phyloP scores from a whole-genome alignment of 352 stramenopile species.

The Phytophthora palmivora region DNA sequence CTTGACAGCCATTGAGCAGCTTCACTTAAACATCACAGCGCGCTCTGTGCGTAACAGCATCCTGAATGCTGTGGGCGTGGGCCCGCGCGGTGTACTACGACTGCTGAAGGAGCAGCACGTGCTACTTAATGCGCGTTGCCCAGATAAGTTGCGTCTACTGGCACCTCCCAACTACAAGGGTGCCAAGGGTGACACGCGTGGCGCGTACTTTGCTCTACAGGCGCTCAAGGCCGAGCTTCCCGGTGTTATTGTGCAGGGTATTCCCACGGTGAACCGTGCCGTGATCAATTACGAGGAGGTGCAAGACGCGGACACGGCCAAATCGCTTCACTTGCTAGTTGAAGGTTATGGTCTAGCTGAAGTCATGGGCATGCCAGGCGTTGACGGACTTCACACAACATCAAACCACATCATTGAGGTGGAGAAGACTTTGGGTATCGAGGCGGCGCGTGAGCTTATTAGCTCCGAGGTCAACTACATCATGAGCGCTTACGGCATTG shows the following conservation, averaged over 20 bases:
- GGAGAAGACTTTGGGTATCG: conserved; percentile 96
- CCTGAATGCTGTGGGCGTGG: conserved; percentile 82
- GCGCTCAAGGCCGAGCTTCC: conserved; percentile 96
- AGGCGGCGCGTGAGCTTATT: conserved; percentile 97
- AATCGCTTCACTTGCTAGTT: conserved; percentile 97
- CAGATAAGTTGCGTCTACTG: conserved; percentile 85
- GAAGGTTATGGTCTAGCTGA: conserved; percentile 98
- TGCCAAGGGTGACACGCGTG: conserved; percentile 74
- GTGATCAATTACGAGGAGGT: conserved; percentile 99
- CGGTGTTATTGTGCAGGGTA: conserved; percentile 98
- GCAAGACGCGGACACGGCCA: conserved; percentile 55
- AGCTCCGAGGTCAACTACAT: conserved; percentile 99
- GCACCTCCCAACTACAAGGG: conserved; percentile 89
- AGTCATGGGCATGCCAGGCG: conserved; percentile 98
- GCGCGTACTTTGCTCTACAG: conserved; percentile 95
- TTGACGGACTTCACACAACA: conserved; percentile 95
- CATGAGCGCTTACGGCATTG: conserved; percentile 99
- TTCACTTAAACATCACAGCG: conserved; percentile 97
- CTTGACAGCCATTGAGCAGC: conserved; percentile 95
- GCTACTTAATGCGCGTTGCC: conserved; percentile 81
- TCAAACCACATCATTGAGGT: conserved; percentile 99
- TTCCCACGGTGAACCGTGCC: conserved; percentile 96
- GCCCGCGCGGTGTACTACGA: conserved; percentile 69
- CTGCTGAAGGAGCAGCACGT: conserved; percentile 89
- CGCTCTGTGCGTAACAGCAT: conserved; percentile 93